Evolutionary conservation across 1,284 basidiomycete genomes (phyloP).

Genomic region (Malassezia vespertilionis): DNA sequence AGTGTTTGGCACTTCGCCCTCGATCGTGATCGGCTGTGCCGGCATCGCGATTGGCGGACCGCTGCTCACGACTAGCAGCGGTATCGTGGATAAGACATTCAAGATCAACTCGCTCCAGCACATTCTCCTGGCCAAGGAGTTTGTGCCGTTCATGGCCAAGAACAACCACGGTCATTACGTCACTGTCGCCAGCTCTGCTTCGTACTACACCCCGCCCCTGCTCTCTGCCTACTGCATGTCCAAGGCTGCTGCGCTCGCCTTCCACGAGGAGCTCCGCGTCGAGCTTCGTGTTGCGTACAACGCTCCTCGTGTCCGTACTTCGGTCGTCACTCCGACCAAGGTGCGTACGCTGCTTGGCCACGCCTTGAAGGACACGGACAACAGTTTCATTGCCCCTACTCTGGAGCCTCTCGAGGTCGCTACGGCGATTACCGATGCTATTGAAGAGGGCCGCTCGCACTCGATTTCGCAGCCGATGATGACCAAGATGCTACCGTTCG

Average conservation of each 20-base stretch:
- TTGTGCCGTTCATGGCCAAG: slow-evolving; percentile 37
- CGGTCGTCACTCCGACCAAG: slow-evolving; percentile 41
- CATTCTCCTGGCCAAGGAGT: slow-evolving; percentile 37
- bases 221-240: slow-evolving; percentile 38
- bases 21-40: slow-evolving; percentile 40
- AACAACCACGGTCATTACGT: slow-evolving; percentile 44
- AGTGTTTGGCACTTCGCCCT: slow-evolving; percentile 23
- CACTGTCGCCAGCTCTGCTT: slow-evolving; percentile 35
- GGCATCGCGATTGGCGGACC: slow-evolving; percentile 37
- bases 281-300: slow-evolving; percentile 39
- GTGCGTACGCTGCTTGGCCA: slow-evolving; percentile 43
- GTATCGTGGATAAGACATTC: slow-evolving; percentile 25
- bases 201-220: slow-evolving; percentile 34
- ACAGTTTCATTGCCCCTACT: slow-evolving; percentile 39
- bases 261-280: slow-evolving; percentile 38
- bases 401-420: slow-evolving; percentile 40
- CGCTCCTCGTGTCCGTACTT: slow-evolving; percentile 34
- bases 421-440: slow-evolving; percentile 24
- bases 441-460: slow-evolving; percentile 37
- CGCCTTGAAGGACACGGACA: slow-evolving; percentile 38
- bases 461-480: slow-evolving; percentile 34
- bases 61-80: slow-evolving; percentile 31
- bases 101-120: slow-evolving; percentile 41
- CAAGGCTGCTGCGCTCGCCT: slow-evolving; percentile 41
- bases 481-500: slow-evolving; percentile 29